Evolutionary conservation across 805 yeast genomes (phyloP).

Genomic region (Cyberlindnera euphorbiiphila): DNA sequence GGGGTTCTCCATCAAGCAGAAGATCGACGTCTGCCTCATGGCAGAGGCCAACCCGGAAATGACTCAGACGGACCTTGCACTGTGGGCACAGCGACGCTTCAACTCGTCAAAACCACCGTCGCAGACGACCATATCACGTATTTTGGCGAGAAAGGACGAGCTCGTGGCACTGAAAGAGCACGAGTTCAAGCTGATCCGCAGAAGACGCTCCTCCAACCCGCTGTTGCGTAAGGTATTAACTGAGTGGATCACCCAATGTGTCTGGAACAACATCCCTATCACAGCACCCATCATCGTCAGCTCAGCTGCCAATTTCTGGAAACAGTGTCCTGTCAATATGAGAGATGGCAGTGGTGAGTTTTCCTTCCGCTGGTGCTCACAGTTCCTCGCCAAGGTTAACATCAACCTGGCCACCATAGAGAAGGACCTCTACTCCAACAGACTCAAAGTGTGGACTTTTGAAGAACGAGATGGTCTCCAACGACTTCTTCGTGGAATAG

Average conservation of each 20-base stretch:
- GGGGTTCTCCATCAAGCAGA: slow-evolving; percentile 60
- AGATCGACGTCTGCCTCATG: slow-evolving; percentile 63
- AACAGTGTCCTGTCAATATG: slow-evolving; percentile 46
- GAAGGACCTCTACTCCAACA: slow-evolving; percentile 37
- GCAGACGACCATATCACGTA: slow-evolving; percentile 63
- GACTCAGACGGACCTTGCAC: slow-evolving; percentile 63
- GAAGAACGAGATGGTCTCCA: slow-evolving; percentile 53
- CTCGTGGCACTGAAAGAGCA: slow-evolving; percentile 46
- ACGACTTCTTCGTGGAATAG: slow-evolving; percentile 40
- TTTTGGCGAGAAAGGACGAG: slow-evolving; percentile 53
- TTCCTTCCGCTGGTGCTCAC: slow-evolving; percentile 56
- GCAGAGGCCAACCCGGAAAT: slow-evolving; percentile 63
- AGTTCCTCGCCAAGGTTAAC: slow-evolving; percentile 42
- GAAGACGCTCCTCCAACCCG: slow-evolving; percentile 47
- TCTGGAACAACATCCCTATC: slow-evolving; percentile 63
- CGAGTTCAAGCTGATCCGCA: slow-evolving; percentile 46
- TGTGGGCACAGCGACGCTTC: slow-evolving; percentile 57
- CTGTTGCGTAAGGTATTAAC: slow-evolving; percentile 53
- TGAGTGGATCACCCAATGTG: slow-evolving; percentile 68
- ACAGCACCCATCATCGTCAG: slow-evolving; percentile 60
- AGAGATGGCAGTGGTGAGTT: slow-evolving; percentile 66
- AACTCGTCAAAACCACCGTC: slow-evolving; percentile 53
- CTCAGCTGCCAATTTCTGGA: slow-evolving; percentile 64
- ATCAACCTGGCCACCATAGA: slow-evolving; percentile 46
- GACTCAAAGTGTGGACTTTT: slow-evolving; percentile 56